Evolutionary conservation across 768 basidiomycete species (phyloP), one percentile per base, ranked within the genome.

Genomic region (Mycena pura): DNA sequence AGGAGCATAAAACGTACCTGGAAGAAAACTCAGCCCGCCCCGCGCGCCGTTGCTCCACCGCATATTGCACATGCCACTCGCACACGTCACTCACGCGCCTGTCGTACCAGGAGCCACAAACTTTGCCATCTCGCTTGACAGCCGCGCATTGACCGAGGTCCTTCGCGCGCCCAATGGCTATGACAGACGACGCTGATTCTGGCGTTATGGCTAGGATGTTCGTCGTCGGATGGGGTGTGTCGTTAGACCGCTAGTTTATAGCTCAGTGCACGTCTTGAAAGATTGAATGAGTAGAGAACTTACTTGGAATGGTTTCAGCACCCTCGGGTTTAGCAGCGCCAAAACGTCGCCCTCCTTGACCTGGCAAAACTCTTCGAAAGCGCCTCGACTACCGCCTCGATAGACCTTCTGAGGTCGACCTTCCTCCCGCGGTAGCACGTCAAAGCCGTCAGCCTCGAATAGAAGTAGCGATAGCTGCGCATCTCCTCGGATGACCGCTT

Each of bases 201-300:
- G 97, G 97, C 0, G 94, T 95, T 28, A 99, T 73, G 1, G 93
- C 94, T 19, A 99, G 84, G 19, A 95, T 85, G 68, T 96, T 93
- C 51, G 84, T 84, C 22, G 86, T 84, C 14, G 90, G 93, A 75
- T 94, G 92, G 2, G 91, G 92, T 17, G 74, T 82, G 56, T 85
- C 81, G 19, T 75, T 76, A 5, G 83, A 74, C 17, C 81, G 73
- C 83, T 87, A 40, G 8, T 41, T 5, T 15, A 47, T 21, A 9
- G 13, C 8, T 57, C 29, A 51, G 40, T 47, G 6, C 25, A 44
- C 24, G 31, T 48, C 41, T 29, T 54, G 40, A 39, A 56, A 48
- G 21, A 19, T 2, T 44, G 24, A 40, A 31, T 43, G 44, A 43
- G 5, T 27, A 19, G 11, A 17, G 19, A 29, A 65, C 84, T 59